Evolutionary conservation across 139 green algal species (phyloP), one percentile per base, ranked within the genome.

Genomic region (Coccomyxa sp.): DNA sequence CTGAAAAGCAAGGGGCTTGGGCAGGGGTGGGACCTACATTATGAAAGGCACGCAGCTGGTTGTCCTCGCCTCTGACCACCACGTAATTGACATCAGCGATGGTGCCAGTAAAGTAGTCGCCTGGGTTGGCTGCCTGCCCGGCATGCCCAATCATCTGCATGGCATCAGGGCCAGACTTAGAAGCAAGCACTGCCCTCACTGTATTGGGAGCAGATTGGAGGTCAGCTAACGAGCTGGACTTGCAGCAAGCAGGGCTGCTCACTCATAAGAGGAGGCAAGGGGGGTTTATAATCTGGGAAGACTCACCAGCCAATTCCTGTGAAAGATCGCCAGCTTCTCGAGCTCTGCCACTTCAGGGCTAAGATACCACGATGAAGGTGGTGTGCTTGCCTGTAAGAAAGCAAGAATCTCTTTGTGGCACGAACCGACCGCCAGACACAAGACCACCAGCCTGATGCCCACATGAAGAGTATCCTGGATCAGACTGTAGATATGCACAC

Each of bases 21-120:
- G n/a, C 27, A 6, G 2, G 27, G 4, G 50, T 22, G 27, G 22
- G 50, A 64, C 50, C 27, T 40, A 86, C 86, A 72, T 92, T 92
- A 79, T 92, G 84, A 55, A 91, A 92, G 16, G 88, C 88, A 18
- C 82, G 74, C 34, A 92, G 71, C 5, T 70, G 2, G 31, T 79
- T 76, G 16, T 83, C 81, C 22, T 84, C 41, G 39, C 78, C 86
- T 12, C 72, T 76, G 27, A 37, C 70, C 5, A 84, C 69, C 22
- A 90, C 36, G 68, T 78, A 88, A n/a, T 73, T 71, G n/a, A 74
- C 64, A 68, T 74, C 70, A 6, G 41, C 55, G 12, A 90, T 69
- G 6, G 5, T 77, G 40, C 83, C 83, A 6, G 77, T 78, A 14
- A 83, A 55, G 39, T 76, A 88, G 55, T 77, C 58, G 18, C 81